A percentile compares a stretch with the other conserved stretches of the same genome.
Conservation (phyloP, 179 eudicot species). For the Monotropa hypopitys region DNA sequence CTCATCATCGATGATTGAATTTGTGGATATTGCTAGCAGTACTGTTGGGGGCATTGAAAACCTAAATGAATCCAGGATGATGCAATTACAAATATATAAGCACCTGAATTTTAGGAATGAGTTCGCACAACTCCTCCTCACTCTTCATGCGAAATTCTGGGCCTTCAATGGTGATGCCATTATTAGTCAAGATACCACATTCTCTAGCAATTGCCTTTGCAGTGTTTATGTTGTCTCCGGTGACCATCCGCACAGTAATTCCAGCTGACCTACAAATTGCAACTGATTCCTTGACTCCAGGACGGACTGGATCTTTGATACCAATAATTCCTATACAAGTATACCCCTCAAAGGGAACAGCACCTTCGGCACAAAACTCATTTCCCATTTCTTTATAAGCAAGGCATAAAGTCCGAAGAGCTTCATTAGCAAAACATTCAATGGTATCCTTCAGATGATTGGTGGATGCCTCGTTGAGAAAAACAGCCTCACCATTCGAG, state of each 20-base stretch:
- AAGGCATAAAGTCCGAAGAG: conserved; percentile 70
- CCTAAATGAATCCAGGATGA: too few relatives aligned
- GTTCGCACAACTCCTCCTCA: conserved; percentile 41
- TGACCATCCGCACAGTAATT: conserved; percentile 68
- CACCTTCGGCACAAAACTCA: conserved; percentile 11
- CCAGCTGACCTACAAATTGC: conserved; percentile 69
- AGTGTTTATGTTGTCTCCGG: conserved; percentile 77
- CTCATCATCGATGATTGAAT: too few relatives aligned
- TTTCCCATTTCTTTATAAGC: conserved; percentile 49
- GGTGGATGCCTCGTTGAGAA: conserved; percentile 32
- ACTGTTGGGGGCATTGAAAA: too few relatives aligned
- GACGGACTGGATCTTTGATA: conserved; percentile 83
- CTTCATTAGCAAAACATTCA: conserved; percentile 56
- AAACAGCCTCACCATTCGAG: conserved; percentile 32
- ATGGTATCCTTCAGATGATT: conserved; percentile 44
- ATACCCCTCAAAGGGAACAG: conserved; percentile 42
- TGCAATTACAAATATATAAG: conserved; percentile 7
- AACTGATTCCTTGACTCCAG: conserved; percentile 81
- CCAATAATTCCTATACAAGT: conserved; percentile 63
- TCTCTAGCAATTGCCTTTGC: conserved; percentile 89
- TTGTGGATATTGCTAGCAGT: too few relatives aligned
- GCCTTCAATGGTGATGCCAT: conserved; percentile 74
- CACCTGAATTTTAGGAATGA: conserved; percentile 71
- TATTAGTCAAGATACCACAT: conserved; percentile 72
- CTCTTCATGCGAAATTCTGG: conserved; percentile 47